Evolutionary conservation across 768 basidiomycete genomes (phyloP), one percentile per base, ranked within the genome.

Genomic region (Russula lepida): DNA sequence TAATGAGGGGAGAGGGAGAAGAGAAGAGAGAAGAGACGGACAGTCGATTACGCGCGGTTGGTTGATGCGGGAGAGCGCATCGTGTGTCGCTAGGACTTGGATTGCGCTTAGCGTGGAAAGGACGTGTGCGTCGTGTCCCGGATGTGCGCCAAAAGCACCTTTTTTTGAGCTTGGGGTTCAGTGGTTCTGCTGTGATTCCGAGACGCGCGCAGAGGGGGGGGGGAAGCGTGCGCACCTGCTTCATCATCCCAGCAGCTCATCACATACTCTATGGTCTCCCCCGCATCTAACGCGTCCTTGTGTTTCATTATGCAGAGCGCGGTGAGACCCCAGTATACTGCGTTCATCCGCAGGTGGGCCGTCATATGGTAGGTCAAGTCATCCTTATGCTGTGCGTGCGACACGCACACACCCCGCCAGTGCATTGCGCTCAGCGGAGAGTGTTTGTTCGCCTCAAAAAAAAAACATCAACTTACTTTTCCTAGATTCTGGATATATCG

Each of bases 161-260:
- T 67, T 27, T 95, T 67, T 25, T 4, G 19, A 21, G 21, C 17
- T n/a, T 9, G 13, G 28, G 28, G 37, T 23, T 46, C 25, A 49
- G 61, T 25, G 41, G 23, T 6, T 11, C 32, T 15, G 8, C 23
- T 2, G 19, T 8, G 2, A 8, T 4, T 30, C 17, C 30, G n/a
- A 2, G 4, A 7, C 6, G 23, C 3, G n/a, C 35, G 3, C 12
- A 8, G 15, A 17, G 11, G 35, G 33, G 21, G 6, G 4, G 13
- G 32, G 35, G 46, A 47, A 3, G 6, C 4, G 52, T 1, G 44
- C 78, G 63, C 27, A 82, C 94, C 95, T 75, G 84, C 82, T 73
- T 91, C 84, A 12, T 94, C 87, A 68, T 95, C 89, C 93, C 94
- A 98, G 72, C 97, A 99, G 66, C 84, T 86, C 84, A 94, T 81